Conservation (phyloP, 805 yeast genomes). For the Blastobotrys chiropterorum region DNA sequence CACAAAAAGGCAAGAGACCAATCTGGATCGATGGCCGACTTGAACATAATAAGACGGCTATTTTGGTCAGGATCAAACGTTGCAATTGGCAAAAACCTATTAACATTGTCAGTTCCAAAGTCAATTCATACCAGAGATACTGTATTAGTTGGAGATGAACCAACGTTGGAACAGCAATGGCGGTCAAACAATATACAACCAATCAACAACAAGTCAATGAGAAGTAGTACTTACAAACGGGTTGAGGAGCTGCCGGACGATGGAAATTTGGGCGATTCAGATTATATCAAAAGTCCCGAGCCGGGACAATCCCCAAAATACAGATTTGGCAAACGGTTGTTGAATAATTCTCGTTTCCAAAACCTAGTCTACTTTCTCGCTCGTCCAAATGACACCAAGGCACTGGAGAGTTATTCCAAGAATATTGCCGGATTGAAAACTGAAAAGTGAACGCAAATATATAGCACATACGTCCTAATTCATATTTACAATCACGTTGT, state of each 20-base stretch:
- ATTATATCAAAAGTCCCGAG: background rate
- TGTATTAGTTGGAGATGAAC: background rate
- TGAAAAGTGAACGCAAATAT: background rate
- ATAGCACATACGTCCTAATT: background rate
- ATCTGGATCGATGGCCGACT: constrained; percentile 9
- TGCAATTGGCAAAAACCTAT: constrained; percentile 6
- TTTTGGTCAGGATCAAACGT: constrained; percentile 18
- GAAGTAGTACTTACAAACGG: background rate
- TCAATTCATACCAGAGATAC: constrained; percentile 6
- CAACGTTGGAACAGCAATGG: background rate
- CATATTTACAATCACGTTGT: background rate
- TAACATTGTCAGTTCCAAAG: constrained; percentile 11
- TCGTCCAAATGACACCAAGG: constrained; percentile 4
- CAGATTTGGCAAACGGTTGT: background rate
- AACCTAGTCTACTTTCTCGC: constrained; percentile 3
- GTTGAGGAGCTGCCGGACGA: background rate
- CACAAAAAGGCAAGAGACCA: background rate
- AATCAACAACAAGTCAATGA: background rate
- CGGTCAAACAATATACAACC: background rate
- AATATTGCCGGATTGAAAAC: background rate
- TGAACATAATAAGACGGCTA: constrained; percentile 13
- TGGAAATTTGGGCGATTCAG: background rate
- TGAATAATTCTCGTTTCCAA: background rate
- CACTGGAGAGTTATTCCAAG: constrained; percentile 3
- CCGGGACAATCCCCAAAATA: background rate